Conservation (phyloP, 1,284 basidiomycete genomes). For the Malassezia arunalokei region DNA sequence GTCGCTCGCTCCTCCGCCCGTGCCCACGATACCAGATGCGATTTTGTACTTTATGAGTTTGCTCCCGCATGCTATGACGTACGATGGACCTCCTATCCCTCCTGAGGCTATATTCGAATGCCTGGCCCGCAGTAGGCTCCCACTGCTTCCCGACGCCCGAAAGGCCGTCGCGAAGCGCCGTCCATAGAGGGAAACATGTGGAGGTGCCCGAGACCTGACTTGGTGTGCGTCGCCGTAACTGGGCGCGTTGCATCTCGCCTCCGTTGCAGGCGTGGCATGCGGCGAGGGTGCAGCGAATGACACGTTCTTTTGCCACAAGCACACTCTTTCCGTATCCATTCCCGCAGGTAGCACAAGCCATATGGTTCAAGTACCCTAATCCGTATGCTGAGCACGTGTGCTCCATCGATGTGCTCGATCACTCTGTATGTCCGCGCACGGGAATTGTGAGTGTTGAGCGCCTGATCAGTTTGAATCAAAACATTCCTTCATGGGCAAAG, state of each 20-base stretch:
- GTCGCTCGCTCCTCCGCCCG: background rate
- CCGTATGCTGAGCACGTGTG: constrained; percentile 17
- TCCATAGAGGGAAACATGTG: background rate
- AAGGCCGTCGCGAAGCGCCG: background rate
- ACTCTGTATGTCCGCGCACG: constrained; percentile 9
- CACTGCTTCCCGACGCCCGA: constrained; percentile 1
- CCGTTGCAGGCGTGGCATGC: background rate
- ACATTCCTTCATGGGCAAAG: constrained; percentile 14
- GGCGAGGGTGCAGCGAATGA: constrained; percentile 1
- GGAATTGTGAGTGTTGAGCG: constrained; percentile 16
- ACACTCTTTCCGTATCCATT: constrained; percentile 13
- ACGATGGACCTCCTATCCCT: constrained; percentile 11
- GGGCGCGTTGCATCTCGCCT: too few species aligned
- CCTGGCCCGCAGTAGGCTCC: constrained; percentile 4
- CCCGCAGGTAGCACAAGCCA: constrained; percentile 11
- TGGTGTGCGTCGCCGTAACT: too few species aligned
- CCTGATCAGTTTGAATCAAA: constrained; percentile 13
- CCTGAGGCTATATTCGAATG: constrained; percentile 12
- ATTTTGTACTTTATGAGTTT: constrained; percentile 14
- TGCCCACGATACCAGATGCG: constrained; percentile 8
- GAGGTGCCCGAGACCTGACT: background rate
- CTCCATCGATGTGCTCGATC: constrained; percentile 16
- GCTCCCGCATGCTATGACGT: constrained; percentile 6
- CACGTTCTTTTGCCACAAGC: constrained; percentile 3
- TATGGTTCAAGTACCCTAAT: constrained; percentile 21